Evolutionary conservation across 2,329 filamentous ascomycete species (phyloP).

Genomic region (Parasarocladium wereldwijsianum): DNA sequence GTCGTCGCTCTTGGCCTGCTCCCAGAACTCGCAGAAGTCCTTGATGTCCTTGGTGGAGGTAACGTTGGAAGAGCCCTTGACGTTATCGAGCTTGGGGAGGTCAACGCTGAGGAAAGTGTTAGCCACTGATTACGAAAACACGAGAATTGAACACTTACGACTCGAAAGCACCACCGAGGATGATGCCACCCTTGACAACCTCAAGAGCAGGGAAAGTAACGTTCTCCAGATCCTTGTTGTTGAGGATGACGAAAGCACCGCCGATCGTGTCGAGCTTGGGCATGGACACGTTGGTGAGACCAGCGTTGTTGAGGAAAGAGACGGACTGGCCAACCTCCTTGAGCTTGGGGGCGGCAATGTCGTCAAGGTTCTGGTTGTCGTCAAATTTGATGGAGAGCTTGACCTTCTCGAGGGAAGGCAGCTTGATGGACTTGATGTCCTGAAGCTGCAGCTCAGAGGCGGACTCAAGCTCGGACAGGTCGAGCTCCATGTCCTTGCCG

Average conservation of each 20-base stretch:
- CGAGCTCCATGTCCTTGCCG: slow-evolving; percentile 53
- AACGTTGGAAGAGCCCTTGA: slow-evolving; percentile 59
- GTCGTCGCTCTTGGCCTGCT: slow-evolving; percentile 22
- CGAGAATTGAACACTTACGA: slow-evolving; percentile 41
- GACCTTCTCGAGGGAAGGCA: slow-evolving; percentile 59
- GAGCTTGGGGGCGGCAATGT: slow-evolving; percentile 53
- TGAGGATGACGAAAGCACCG: slow-evolving; percentile 74
- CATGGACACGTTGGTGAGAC: slow-evolving; percentile 61
- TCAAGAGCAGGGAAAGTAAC: slow-evolving; percentile 56
- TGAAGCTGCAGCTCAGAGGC: slow-evolving; percentile 38
- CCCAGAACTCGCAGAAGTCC: slow-evolving; percentile 37
- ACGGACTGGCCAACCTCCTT: slow-evolving; percentile 43
- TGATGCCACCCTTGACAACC: slow-evolving; percentile 64
- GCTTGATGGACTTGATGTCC: slow-evolving; percentile 59
- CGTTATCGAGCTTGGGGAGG: slow-evolving; percentile 51
- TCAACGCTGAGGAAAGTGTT: slow-evolving; percentile 39
- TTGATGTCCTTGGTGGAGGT: slow-evolving; percentile 48
- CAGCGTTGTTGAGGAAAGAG: slow-evolving; percentile 47
- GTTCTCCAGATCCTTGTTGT: slow-evolving; percentile 62
- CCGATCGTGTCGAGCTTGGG: slow-evolving; percentile 51
- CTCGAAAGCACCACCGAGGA: slow-evolving; percentile 72
- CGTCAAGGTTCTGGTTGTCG: slow-evolving; percentile 52
- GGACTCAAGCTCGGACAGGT: slow-evolving; percentile 64
- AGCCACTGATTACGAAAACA: background rate
- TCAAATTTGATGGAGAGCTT: slow-evolving; percentile 75